Evolutionary conservation across 164 flowering plant species (phyloP), one percentile per base, ranked within the genome.

Genomic region (Amborella trichopoda): DNA sequence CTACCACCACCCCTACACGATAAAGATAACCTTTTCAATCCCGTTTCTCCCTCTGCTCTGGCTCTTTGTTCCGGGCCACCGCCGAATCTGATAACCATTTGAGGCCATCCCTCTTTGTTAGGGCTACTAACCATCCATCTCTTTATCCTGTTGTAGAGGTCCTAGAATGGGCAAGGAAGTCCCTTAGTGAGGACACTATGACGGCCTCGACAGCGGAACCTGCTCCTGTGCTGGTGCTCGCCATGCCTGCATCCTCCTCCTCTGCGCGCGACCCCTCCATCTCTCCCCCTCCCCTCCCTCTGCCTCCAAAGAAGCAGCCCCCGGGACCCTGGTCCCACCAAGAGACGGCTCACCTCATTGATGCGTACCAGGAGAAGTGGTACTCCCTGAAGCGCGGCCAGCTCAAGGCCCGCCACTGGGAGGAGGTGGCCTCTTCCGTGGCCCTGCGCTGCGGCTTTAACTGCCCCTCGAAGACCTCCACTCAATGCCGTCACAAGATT

Each of bases 401-500:
- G 39, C 82, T 90, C 56, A 75, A 74, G 41, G 73, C 94, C 41
- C 38, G 44, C 50, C 90, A 86, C 26, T 90, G 97, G 97, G 91
- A 90, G 44, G 91, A 86, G 40, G 82, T 90, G 23, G 74, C 95
- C 23, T 48, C 42, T 37, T 42, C 81, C 50, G 81, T 90, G 54
- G 81, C 90, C 47, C 69, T 68, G 11, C 87, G 83, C 30, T 82
- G 82, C 66, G 77, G 73, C 64, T 62, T 48, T 71, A 66, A 64
- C 30, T 66, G 68, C 23, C 76, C 73, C 3, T 55, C 90, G 26
- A 85, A 81, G 53, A 48, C 94, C 52, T 61, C 88, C 57, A 62
- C 70, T 21, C 97, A 90, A 66, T 90, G 97, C 70, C 88, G 97
- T 46, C 95, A 90, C 74, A 90, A 90, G 71, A 81, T 90, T 64